Conservation (phyloP, 2,329 filamentous ascomycete genomes). For the Colletotrichum trifolii region DNA sequence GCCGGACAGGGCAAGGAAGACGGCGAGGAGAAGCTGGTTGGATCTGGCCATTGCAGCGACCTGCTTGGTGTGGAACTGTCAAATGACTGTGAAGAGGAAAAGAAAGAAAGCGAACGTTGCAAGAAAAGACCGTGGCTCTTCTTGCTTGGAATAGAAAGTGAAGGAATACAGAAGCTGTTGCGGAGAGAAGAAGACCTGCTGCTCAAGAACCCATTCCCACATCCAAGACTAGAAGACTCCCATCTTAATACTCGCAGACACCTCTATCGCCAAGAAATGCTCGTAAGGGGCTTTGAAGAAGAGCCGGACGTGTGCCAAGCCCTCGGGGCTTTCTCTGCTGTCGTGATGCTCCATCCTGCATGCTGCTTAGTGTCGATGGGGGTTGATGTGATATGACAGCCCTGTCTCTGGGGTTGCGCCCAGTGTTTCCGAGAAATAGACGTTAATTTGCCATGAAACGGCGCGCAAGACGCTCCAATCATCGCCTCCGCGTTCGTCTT, state of each 20-base stretch:
- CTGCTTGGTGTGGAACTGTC: background rate
- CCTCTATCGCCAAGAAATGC: slow-evolving; percentile 20
- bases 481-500: background rate
- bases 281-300: slow-evolving; percentile 8
- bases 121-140: slow-evolving; percentile 14
- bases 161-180: background rate
- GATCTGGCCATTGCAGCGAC: slow-evolving; percentile 22
- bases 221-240: background rate
- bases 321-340: slow-evolving; percentile 4
- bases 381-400: slow-evolving; percentile 1
- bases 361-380: background rate
- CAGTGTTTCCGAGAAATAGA: slow-evolving; percentile 22
- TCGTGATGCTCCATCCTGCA: slow-evolving; percentile 1
- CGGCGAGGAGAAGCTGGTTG: slow-evolving; percentile 24
- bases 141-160: slow-evolving; percentile 7
- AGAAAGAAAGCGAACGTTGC: background rate
- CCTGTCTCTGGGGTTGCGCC: slow-evolving; percentile 6
- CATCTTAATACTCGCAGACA: slow-evolving; percentile 12
- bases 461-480: slow-evolving; percentile 5
- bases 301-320: background rate
- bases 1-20: slow-evolving; percentile 23
- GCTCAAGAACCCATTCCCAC: background rate
- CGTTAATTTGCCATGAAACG: slow-evolving; percentile 26
- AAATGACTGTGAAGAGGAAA: background rate
- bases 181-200: slow-evolving; percentile 14